Base-by-base conservation (phyloP, 2,329 filamentous ascomycete genomes). In the Phaeosphaeriaceae sp. region DNA sequence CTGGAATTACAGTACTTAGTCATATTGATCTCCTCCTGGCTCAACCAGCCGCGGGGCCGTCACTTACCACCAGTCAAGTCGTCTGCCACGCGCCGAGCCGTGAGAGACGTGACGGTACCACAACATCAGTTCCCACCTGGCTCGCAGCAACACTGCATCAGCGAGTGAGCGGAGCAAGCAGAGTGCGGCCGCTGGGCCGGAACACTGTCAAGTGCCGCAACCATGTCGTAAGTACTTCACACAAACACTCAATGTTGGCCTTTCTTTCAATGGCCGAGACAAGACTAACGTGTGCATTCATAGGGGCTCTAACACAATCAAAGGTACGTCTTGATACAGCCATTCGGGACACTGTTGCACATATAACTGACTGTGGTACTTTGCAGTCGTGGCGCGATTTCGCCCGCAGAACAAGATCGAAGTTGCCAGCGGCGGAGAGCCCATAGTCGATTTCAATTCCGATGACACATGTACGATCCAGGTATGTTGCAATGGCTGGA, bases 341-440 rank as follows among this genome's bases (percentile, higher is more conserved):
- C 20, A 34, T 37, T 16, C 20, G 3, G 1, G 5, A 15, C 15
- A 45, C 3, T 15, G 46, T 34, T 32, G 33, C 37, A 29, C 21
- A 41, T 58, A 60, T 26, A 11, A 26, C 68, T 73, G 58, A 73
- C 64, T 42, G 43, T 54, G 50, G 42, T 21, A 48, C 46, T 38
- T 48, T 64, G 46, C 44, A 90, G 94, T 99, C 74, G 92, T 99
- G 75, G 93, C 93, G 81, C 90, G 94, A 70, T 99, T 99, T 79
- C 87, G 94, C 72, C 94, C 94, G 66, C 93, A 97, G 79, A 99
- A 99, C 82, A 91, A 90, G 79, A 78, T 94, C 75, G 94, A 99
- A 81, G 82, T 95, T 72, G 87, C 87, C 54, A 92, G 88, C 70
- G 92, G 92, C 74, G 93, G 93, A 75, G 87, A 94, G 77, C 89